Conservation (phyloP, 129 eudicot species). For the Flaveria trinervia region DNA sequence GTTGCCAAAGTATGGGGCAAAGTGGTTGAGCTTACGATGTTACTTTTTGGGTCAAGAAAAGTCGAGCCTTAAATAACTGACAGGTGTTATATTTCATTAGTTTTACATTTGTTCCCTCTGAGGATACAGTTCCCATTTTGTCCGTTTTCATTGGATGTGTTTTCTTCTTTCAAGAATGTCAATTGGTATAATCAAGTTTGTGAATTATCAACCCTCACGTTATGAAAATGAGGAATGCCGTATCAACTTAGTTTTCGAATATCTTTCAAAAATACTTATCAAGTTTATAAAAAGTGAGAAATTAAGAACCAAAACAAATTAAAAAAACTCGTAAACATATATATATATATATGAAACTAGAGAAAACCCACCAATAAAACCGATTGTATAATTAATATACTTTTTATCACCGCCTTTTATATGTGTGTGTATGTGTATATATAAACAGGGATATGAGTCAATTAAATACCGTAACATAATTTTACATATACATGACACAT, state of each 20-base stretch:
- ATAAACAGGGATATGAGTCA: too few relatives aligned
- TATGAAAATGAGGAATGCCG: background rate
- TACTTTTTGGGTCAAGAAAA: slow-evolving; percentile 37
- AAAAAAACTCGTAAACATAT: too few relatives aligned
- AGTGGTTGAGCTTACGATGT: slow-evolving; percentile 38
- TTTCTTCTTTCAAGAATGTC: slow-evolving; percentile 17
- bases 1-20: slow-evolving; percentile 39
- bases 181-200: background rate
- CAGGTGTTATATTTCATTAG: slow-evolving; percentile 28
- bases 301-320: too few relatives aligned
- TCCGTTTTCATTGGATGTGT: background rate
- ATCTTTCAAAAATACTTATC: background rate
- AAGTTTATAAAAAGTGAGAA: too few relatives aligned
- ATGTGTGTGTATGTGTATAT: too few relatives aligned
- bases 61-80: slow-evolving; percentile 29
- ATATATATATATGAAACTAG: too few relatives aligned
- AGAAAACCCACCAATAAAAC: too few relatives aligned
- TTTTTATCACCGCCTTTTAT: too few relatives aligned
- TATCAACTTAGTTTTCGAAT: background rate
- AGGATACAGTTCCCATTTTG: slow-evolving; percentile 29
- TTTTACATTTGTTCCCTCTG: slow-evolving; percentile 30
- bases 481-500: too few relatives aligned
- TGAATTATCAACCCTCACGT: background rate
- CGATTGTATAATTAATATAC: too few relatives aligned
- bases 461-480: too few relatives aligned